Evolutionary conservation across 768 basidiomycete species (phyloP).

Genomic region (Myochromella boudieri): DNA sequence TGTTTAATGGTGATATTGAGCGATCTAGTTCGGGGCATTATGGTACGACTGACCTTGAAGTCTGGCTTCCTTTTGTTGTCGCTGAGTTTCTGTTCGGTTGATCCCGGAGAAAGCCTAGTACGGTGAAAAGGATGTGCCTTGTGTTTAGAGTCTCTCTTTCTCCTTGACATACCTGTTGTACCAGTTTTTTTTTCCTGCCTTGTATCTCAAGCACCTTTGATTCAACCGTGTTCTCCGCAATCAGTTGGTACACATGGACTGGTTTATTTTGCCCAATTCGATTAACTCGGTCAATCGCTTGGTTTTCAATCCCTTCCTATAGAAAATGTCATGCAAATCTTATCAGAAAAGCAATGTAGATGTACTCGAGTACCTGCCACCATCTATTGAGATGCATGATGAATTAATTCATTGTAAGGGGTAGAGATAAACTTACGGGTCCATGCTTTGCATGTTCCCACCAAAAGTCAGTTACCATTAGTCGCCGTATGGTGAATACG

Average conservation of each 20-base stretch:
- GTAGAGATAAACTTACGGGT: constrained; percentile 60
- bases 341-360: constrained; percentile 1
- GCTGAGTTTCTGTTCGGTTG: constrained; percentile 69
- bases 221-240: constrained; percentile 88
- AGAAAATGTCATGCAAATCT: constrained; percentile 4
- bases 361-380: constrained; percentile 57
- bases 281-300: constrained; percentile 81
- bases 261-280: constrained; percentile 83
- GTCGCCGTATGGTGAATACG: not conserved
- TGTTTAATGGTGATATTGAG: constrained; percentile 21
- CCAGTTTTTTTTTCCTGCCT: constrained; percentile 76
- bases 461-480: constrained; percentile 24
- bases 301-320: constrained; percentile 80
- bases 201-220: constrained; percentile 88
- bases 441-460: constrained; percentile 55
- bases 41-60: constrained; percentile 58
- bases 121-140: not conserved
- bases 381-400: constrained; percentile 42
- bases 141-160: not conserved
- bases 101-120: constrained; percentile 82
- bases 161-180: constrained; percentile 57
- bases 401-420: not conserved
- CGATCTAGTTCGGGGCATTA: not conserved
- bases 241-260: constrained; percentile 87
- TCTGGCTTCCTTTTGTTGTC: constrained; percentile 78